Base-by-base conservation (phyloP, 495 filamentous ascomycete species). In the Aspergillus wentii region DNA sequence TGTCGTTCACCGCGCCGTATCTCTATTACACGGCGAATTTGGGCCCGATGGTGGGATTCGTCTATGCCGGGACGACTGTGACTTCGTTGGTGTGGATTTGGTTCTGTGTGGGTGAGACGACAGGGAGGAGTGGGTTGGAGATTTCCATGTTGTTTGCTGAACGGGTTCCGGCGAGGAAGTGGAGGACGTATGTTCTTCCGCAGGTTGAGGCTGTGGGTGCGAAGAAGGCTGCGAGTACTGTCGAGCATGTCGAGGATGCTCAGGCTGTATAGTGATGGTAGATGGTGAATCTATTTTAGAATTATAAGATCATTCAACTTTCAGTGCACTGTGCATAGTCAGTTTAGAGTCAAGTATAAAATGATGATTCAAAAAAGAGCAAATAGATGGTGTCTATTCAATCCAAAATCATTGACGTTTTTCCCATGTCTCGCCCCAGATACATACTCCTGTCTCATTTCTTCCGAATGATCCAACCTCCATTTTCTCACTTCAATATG, bases 71-170 rank as follows among this genome's bases (percentile, higher is more conserved):
- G 9, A 59, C 55, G 0, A 58, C 54, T 0, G 35, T 56, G 5
- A 42, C 54, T 15, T 38, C 51, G 14, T 35, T 64, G 3, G 57
- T 52, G n/a, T 68, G 56, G 42, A 50, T 54, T 13, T 68, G 52
- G 49, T 68, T 68, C 40, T 65, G 63, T 44, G 61, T 68, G 1
- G 63, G 63, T 6, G 63, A 68, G 37, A 60, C 57, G 3, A 42
- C 45, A 5, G 61, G 57, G 2, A 30, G 63, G 8, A 56, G 44
- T 4, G 53, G 54, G 20, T 19, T 35, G 11, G 63, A 68, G 1
- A 59, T 68, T 34, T 46, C 49, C 8, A 23, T 27, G 4, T 44
- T 68, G 27, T 68, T 68, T 28, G 35, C 41, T 33, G 51, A 57
- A 6, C 7, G 33, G 2, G 44, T 61, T 9, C 57, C 57, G 13